Evolutionary conservation across 2,329 filamentous ascomycete species (phyloP).

Genomic region (Botrytis fabae): DNA sequence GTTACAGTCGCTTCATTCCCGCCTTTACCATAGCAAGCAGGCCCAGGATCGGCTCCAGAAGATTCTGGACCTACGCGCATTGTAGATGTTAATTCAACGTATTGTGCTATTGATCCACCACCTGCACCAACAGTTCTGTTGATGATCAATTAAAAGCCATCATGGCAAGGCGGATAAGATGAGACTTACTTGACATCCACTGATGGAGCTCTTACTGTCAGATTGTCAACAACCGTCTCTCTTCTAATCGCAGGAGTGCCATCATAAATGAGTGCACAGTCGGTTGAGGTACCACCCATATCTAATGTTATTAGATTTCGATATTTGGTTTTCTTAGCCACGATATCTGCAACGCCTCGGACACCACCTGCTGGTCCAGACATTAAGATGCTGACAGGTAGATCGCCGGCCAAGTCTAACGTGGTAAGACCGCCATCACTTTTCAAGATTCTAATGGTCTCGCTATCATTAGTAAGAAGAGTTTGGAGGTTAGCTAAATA

Average conservation of each 20-base stretch:
- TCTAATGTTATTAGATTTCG: slow-evolving; percentile 15
- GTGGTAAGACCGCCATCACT: slow-evolving; percentile 21
- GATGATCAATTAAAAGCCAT: not conserved
- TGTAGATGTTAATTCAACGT: slow-evolving; percentile 17
- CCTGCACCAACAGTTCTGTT: slow-evolving; percentile 9
- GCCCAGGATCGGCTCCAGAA: slow-evolving; percentile 14
- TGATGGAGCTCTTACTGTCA: slow-evolving; percentile 16
- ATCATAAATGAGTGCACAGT: slow-evolving; percentile 4
- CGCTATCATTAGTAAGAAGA: slow-evolving; percentile 9
- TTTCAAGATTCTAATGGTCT: slow-evolving; percentile 18
- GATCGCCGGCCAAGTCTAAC: slow-evolving; percentile 1
- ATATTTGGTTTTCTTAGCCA: slow-evolving; percentile 14
- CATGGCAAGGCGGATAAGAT: not conserved
- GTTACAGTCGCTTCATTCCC: slow-evolving; percentile 9
- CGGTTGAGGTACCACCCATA: slow-evolving; percentile 15
- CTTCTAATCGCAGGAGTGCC: not conserved
- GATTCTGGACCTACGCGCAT: slow-evolving; percentile 18
- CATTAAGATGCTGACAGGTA: slow-evolving; percentile 11
- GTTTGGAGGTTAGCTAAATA: slow-evolving; percentile 13
- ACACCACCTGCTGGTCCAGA: slow-evolving; percentile 12
- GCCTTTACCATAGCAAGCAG: slow-evolving; percentile 16
- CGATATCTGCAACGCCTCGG: slow-evolving; percentile 1
- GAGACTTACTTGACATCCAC: slow-evolving; percentile 11
- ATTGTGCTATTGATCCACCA: slow-evolving; percentile 18
- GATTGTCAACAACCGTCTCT: slow-evolving; percentile 12